A percentile compares a stretch with the other conserved stretches of the same genome.
These are phyloP conservation scores for Starmerella floricola DNA, from an alignment of 805 yeast species.

Conservation along the genomic window DNA sequence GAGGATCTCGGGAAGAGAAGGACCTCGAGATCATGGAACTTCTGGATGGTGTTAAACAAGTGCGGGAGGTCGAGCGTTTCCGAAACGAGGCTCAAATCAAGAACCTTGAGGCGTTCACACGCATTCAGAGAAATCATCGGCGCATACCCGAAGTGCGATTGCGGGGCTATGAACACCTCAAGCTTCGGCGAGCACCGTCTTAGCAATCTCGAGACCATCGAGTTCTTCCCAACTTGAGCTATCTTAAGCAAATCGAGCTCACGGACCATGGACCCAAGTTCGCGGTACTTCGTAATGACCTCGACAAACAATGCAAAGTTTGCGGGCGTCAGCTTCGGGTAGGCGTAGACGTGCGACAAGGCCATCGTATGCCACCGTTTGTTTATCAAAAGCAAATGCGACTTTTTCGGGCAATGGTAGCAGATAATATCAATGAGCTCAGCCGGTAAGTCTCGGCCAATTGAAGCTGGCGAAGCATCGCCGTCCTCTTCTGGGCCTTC, in stretches of 20 bases:
- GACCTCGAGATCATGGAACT: constrained; percentile 51
- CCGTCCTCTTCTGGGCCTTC: background rate
- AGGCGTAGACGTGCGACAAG: constrained; percentile 50
- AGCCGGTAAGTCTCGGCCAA: constrained; percentile 32
- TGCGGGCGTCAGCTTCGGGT: constrained; percentile 50
- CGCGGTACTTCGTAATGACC: constrained; percentile 36
- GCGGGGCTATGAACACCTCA: constrained; percentile 74
- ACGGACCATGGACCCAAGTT: constrained; percentile 47
- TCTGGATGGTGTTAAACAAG: constrained; percentile 60
- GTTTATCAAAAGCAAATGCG: constrained; percentile 45
- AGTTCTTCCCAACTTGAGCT: constrained; percentile 84
- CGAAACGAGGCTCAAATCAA: constrained; percentile 76
- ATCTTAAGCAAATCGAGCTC: constrained; percentile 64
- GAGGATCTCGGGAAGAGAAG: constrained; percentile 85
- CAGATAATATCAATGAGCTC: constrained; percentile 39
- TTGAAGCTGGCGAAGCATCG: too few relatives aligned
- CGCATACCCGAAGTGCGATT: constrained; percentile 84
- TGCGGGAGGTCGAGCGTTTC: constrained; percentile 79
- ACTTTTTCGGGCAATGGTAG: constrained; percentile 26
- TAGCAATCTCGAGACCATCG: constrained; percentile 70
- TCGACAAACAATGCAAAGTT: constrained; percentile 69
- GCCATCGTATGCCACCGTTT: constrained; percentile 48
- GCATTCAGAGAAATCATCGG: constrained; percentile 71
- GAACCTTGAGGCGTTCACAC: constrained; percentile 49
- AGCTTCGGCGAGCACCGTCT: constrained; percentile 61